phyloP scores from a whole-genome alignment of 805 yeast genomes.

The Maudiozyma barnettii region DNA sequence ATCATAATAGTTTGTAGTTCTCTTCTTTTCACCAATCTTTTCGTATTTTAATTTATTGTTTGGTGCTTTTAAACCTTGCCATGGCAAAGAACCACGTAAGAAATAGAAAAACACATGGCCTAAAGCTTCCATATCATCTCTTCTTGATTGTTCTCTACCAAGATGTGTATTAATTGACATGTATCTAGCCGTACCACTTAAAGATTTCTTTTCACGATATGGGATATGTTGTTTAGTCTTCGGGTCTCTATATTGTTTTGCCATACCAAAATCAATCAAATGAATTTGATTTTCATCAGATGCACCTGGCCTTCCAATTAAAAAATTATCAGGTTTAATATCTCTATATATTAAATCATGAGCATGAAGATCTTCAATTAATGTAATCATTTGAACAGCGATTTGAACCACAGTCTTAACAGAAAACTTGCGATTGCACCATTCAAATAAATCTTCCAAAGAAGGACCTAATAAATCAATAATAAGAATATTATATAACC shows the following conservation, averaged over 20 bases:
- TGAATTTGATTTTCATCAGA: slow-evolving; percentile 56
- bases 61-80: slow-evolving; percentile 88
- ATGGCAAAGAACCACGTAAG: slow-evolving; percentile 68
- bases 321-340: slow-evolving; percentile 75
- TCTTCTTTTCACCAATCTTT: slow-evolving; percentile 93
- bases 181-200: slow-evolving; percentile 79
- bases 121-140: slow-evolving; percentile 73
- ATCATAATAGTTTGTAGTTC: slow-evolving; percentile 77
- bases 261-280: slow-evolving; percentile 80
- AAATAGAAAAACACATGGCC: slow-evolving; percentile 80
- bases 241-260: slow-evolving; percentile 75
- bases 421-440: slow-evolving; percentile 74
- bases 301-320: slow-evolving; percentile 34
- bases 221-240: slow-evolving; percentile 74
- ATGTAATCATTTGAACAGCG: slow-evolving; percentile 67
- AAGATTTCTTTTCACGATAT: slow-evolving; percentile 67
- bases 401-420: slow-evolving; percentile 64
- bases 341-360: slow-evolving; percentile 72
- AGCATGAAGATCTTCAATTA: slow-evolving; percentile 66
- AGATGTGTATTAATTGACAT: slow-evolving; percentile 85
- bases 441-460: slow-evolving; percentile 72
- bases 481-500: slow-evolving; percentile 66
- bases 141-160: slow-evolving; percentile 73
- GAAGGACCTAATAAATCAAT: slow-evolving; percentile 76
- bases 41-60: slow-evolving; percentile 81